Conservation (phyloP, 306 rosid species). For the Glycyrrhiza uralensis region DNA sequence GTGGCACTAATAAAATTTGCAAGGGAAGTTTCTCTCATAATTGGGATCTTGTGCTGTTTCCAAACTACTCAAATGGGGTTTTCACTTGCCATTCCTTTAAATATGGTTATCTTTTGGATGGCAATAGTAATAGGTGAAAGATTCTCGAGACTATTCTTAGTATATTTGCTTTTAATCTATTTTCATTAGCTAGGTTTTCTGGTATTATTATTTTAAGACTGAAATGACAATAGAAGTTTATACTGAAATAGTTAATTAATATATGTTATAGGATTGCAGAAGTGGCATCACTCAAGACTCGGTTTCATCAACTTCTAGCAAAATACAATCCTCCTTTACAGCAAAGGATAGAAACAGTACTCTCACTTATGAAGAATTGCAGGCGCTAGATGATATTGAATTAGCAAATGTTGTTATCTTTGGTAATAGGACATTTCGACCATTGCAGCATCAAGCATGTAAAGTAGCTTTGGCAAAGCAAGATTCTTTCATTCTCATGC, state of each 20-base stretch:
- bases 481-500: constrained; percentile 95
- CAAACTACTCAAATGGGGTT: not conserved
- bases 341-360: constrained; percentile 36
- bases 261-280: constrained; percentile 52
- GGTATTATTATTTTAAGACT: not conserved
- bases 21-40: not conserved
- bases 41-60: not conserved
- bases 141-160: not conserved
- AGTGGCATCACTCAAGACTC: constrained; percentile 58
- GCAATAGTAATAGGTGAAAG: not conserved
- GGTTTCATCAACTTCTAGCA: constrained; percentile 43
- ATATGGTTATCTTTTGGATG: constrained; percentile 9
- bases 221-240: not conserved
- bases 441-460: constrained; percentile 92
- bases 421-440: constrained; percentile 75
- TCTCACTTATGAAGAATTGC: constrained; percentile 62
- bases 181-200: not conserved
- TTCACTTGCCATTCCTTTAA: not conserved
- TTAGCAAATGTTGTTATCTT: constrained; percentile 90
- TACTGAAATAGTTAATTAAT: constrained; percentile 29
- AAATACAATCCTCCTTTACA: constrained; percentile 30
- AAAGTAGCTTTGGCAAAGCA: constrained; percentile 64
- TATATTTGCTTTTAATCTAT: not conserved
- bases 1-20: not conserved
- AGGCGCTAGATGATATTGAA: constrained; percentile 75